A percentile compares a stretch with the other conserved stretches of the same genome.
Conservation (phyloP, 192 early-diverging fungal species). For the Lobosporangium transversale region DNA sequence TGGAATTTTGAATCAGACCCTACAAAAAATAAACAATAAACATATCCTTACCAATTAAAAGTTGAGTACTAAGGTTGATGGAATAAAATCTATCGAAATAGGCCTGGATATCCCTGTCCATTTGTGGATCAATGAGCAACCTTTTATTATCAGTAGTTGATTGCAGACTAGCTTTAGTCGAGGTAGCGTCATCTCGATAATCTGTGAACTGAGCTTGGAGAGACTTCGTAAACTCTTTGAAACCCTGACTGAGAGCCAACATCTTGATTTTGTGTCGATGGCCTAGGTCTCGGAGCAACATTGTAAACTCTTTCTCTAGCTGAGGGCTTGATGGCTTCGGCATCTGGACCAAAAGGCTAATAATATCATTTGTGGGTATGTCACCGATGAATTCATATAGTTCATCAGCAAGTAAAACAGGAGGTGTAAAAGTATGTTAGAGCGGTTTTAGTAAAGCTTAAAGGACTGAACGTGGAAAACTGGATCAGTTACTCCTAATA, state of each 20-base stretch:
- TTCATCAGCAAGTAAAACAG: too few relatives aligned
- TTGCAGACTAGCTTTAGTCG: neutral
- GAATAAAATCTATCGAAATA: constrained; percentile 72
- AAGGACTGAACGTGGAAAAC: too few relatives aligned
- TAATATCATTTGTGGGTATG: too few relatives aligned
- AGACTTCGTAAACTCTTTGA: constrained; percentile 39
- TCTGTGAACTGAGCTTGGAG: too few relatives aligned
- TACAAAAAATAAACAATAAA: constrained; percentile 1
- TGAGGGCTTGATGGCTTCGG: constrained; percentile 52
- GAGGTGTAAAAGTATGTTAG: too few relatives aligned
- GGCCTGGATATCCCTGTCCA: constrained; percentile 59
- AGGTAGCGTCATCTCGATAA: neutral
- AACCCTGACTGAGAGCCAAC: constrained; percentile 40
- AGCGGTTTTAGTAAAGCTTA: too few relatives aligned
- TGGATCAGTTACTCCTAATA: too few relatives aligned
- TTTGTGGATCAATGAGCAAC: constrained; percentile 53
- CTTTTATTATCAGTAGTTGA: constrained; percentile 22
- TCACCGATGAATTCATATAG: too few relatives aligned
- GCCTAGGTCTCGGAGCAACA: constrained; percentile 32
- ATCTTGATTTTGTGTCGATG: constrained; percentile 46
- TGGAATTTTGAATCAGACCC: too few relatives aligned
- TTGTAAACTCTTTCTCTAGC: constrained; percentile 46
- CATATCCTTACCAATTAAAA: constrained; percentile 56
- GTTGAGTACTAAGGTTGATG: constrained; percentile 68
- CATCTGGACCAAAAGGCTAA: constrained; percentile 54